phyloP scores from a whole-genome alignment of 140 eudicot genomes.

The Oenanthe javanica region DNA sequence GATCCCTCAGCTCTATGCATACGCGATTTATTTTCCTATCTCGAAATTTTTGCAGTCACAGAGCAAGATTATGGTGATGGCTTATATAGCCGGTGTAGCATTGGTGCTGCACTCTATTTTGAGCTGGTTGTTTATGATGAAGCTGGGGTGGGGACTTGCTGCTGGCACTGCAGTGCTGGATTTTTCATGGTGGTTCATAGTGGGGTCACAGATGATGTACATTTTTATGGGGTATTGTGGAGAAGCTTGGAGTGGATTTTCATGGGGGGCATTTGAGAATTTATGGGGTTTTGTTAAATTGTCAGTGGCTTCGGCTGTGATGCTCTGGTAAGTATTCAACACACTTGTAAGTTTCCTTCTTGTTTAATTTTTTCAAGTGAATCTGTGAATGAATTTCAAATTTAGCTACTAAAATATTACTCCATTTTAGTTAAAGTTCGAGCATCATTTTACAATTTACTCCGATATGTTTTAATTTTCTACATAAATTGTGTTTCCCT shows the following conservation, averaged over 20 bases:
- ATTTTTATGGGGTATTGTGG: neutral
- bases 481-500: neutral
- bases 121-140: constrained; percentile 8
- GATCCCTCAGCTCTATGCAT: constrained; percentile 10
- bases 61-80: constrained; percentile 11
- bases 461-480: neutral
- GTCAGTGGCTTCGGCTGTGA: constrained; percentile 2
- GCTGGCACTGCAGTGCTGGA: neutral
- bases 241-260: constrained; percentile 6
- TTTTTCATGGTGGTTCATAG: constrained; percentile 7
- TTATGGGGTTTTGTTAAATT: constrained; percentile 6
- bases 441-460: too few species aligned
- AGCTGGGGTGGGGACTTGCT: neutral
- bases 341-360: neutral
- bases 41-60: constrained; percentile 7
- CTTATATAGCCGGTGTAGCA: neutral
- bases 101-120: neutral
- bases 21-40: neutral
- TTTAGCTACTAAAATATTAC: too few species aligned
- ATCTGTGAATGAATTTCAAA: neutral
- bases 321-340: neutral
- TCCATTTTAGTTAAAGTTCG: too few species aligned
- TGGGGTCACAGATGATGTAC: neutral
- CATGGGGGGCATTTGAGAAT: constrained; percentile 5
- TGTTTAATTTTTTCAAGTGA: neutral